Evolutionary conservation across 345 rosid genomes (phyloP), one percentile per base, ranked within the genome.

Genomic region (Rubroshorea leprosula): DNA sequence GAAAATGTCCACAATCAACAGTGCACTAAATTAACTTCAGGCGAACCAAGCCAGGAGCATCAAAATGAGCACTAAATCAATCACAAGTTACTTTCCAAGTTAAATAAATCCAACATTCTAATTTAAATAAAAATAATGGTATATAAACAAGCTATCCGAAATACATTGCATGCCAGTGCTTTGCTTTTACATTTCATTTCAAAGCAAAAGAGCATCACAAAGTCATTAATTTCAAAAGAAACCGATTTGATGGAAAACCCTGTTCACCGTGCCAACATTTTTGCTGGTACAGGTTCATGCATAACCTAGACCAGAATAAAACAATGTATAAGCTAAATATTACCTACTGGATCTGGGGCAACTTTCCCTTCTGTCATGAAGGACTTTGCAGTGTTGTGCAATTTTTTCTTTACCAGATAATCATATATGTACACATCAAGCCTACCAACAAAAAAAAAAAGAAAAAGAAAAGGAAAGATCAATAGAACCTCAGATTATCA

Each of bases 301-400:
- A n/a, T n/a, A n/a, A n/a, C n/a, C n/a, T n/a, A n/a, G n/a, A n/a
- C n/a, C n/a, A n/a, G n/a, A n/a, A n/a, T n/a, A n/a, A n/a, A n/a
- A n/a, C n/a, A n/a, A n/a, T n/a, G n/a, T n/a, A n/a, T n/a, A n/a
- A n/a, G n/a, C n/a, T n/a, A n/a, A n/a, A n/a, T n/a, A n/a, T 80
- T 84, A 93, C 99, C 97, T 66, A 93, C 97, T 29, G 96, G 96
- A 79, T 89, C 97, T 13, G 96, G 75, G n/a, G 97, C 81, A 47
- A 89, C 96, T 61, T 86, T 89, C 58, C 97, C 97, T 82, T 93
- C 99, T n/a, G 82, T 83, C 96, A 84, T 82, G 72, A 93, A 93
- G 5, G 97, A 80, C 77, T 89, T 85, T 1, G 99, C 99, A 49
- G 96, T 82, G 29, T 73, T 70, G 67, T 69, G 81, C 75, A 93